Conservation (phyloP, 2,329 filamentous ascomycete genomes). For the Fusarium sp. region DNA sequence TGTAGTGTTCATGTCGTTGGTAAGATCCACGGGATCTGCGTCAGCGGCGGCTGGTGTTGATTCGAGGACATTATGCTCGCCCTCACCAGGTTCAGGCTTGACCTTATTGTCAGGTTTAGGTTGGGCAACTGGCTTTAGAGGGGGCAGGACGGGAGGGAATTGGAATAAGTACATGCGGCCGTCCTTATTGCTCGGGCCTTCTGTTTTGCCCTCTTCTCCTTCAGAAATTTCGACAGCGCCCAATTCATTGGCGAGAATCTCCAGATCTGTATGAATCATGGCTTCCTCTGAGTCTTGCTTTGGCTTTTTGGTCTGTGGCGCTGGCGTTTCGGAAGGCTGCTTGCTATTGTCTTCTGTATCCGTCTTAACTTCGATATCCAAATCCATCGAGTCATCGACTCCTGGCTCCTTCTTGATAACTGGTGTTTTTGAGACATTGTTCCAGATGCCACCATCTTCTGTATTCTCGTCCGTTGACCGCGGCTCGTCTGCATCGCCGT, state of each 20-base stretch:
- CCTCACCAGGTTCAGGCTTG: slow-evolving; percentile 58
- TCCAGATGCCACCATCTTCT: slow-evolving; percentile 59
- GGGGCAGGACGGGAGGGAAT: slow-evolving; percentile 71
- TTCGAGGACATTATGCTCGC: slow-evolving; percentile 55
- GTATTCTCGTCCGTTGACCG: slow-evolving; percentile 47
- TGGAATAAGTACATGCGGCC: slow-evolving; percentile 74
- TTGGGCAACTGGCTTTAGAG: slow-evolving; percentile 56
- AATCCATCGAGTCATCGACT: slow-evolving; percentile 57
- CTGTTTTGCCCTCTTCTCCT: slow-evolving; percentile 43
- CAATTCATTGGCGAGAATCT: slow-evolving; percentile 59
- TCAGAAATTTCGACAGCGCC: slow-evolving; percentile 52
- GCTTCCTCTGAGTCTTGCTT: slow-evolving; percentile 55
- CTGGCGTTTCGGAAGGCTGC: slow-evolving; percentile 41
- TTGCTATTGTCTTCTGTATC: slow-evolving; percentile 39
- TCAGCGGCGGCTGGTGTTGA: slow-evolving; percentile 43
- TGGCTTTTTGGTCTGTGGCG: slow-evolving; percentile 47
- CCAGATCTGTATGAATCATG: slow-evolving; percentile 56
- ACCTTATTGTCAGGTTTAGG: slow-evolving; percentile 48
- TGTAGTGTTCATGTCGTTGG: slow-evolving; percentile 49
- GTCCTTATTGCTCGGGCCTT: slow-evolving; percentile 57
- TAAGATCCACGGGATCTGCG: slow-evolving; percentile 58
- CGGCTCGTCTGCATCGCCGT: slow-evolving; percentile 50
- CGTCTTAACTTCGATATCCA: slow-evolving; percentile 52
- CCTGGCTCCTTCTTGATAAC: slow-evolving; percentile 61
- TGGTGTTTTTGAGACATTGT: slow-evolving; percentile 53